Conservation (phyloP, 805 yeast species). For the Saccharomycopsis oosterbeekiorum region DNA sequence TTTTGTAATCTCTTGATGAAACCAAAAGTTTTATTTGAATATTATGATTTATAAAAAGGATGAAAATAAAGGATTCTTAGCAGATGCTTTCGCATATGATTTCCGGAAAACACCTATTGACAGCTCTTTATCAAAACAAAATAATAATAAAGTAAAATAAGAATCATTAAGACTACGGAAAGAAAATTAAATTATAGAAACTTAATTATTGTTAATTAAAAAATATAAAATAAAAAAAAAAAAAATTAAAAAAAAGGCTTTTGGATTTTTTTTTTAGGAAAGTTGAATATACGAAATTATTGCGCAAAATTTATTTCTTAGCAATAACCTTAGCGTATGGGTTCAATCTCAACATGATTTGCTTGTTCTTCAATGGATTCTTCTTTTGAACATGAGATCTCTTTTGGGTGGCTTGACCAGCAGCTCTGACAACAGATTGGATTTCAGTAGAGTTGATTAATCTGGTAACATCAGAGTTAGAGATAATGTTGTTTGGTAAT, state of each 20-base stretch:
- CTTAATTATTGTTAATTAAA: not conserved
- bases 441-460: constrained; percentile 98
- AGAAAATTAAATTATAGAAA: not conserved
- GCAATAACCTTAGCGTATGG: constrained; percentile 98
- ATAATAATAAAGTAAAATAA: not conserved
- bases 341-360: constrained; percentile 95
- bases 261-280: not conserved
- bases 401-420: constrained; percentile 90
- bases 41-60: no score
- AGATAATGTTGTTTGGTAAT: constrained; percentile 87
- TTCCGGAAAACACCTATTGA: no score
- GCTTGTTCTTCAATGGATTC: constrained; percentile 99
- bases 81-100: no score
- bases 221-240: not conserved
- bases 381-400: constrained; percentile 94
- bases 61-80: no score
- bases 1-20: no score
- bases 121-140: no score
- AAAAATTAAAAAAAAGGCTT: not conserved
- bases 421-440: constrained; percentile 94
- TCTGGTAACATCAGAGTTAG: constrained; percentile 94
- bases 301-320: constrained; percentile 28
- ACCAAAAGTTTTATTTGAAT: no score
- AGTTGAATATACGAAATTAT: not conserved
- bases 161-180: not conserved